These are phyloP conservation scores for Populus alba DNA, from an alignment of 345 rosid genomes.

Conservation along the genomic window DNA sequence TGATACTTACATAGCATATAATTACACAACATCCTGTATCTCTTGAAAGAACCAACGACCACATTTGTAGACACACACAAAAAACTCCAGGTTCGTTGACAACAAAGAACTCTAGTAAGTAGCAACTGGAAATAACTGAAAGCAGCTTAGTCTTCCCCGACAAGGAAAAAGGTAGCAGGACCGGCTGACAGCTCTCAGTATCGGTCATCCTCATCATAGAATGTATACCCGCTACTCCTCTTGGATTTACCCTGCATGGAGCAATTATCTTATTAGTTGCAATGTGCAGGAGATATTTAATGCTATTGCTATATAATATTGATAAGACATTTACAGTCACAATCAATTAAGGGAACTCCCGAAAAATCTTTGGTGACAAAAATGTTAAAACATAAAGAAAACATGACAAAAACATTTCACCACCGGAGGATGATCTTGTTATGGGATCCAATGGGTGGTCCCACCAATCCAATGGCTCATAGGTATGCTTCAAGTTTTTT, in stretches of 20 bases:
- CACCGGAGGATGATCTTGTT: no score
- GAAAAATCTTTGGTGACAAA: no score
- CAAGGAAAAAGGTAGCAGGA: background rate
- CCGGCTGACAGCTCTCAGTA: background rate
- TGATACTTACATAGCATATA: conserved; percentile 12
- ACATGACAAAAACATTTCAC: no score
- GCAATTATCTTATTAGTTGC: background rate
- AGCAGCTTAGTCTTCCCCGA: background rate
- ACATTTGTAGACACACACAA: background rate
- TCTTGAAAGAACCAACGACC: conserved; percentile 5
- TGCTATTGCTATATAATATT: background rate
- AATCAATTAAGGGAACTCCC: background rate
- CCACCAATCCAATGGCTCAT: no score
- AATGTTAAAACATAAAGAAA: no score
- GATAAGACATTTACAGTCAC: background rate
- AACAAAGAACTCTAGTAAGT: background rate
- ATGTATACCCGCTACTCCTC: conserved; percentile 16
- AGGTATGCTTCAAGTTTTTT: no score
- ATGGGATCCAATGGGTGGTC: no score
- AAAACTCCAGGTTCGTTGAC: background rate
- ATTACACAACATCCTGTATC: background rate
- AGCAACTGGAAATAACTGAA: no score
- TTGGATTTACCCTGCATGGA: conserved; percentile 57
- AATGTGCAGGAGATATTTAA: background rate
- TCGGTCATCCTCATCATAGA: conserved; percentile 32